Conservation (phyloP, 768 basidiomycete genomes). For the Mycena maculata region DNA sequence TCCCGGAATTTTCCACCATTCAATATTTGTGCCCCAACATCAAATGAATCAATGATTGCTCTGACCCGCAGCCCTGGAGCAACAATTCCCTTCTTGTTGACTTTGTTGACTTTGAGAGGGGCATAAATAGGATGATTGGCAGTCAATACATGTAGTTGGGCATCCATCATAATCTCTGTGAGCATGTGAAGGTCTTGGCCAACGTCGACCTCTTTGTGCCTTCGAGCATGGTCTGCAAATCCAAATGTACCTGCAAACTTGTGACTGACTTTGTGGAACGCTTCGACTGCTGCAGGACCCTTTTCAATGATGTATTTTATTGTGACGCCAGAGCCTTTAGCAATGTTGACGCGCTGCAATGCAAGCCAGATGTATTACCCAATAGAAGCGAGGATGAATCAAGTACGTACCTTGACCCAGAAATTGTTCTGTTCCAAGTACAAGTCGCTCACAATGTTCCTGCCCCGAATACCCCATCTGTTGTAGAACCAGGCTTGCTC, state of each 20-base stretch:
- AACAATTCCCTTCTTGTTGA: conserved; percentile 12
- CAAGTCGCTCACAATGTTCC: conserved; percentile 43
- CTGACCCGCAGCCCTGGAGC: conserved; percentile 3
- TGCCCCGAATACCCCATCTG: conserved; percentile 38
- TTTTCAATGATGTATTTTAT: conserved; percentile 17
- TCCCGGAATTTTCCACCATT: conserved; percentile 37
- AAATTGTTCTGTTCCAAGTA: conserved; percentile 47
- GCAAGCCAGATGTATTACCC: not conserved
- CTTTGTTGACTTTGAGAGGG: conserved; percentile 18
- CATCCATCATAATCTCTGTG: conserved; percentile 17
- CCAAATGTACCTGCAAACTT: conserved; percentile 14
- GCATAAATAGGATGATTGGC: conserved; percentile 6
- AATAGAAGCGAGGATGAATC: conserved; percentile 3
- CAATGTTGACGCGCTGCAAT: conserved; percentile 9
- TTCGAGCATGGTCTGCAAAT: conserved; percentile 33
- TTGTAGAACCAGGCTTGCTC: conserved; percentile 45
- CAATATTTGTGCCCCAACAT: conserved; percentile 33
- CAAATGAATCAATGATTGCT: conserved; percentile 35
- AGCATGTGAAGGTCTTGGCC: conserved; percentile 31
- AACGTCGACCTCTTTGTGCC: conserved; percentile 38
- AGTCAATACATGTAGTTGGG: conserved; percentile 6
- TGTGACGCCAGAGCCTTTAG: conserved; percentile 7
- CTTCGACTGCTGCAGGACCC: conserved; percentile 17
- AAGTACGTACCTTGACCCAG: conserved; percentile 36
- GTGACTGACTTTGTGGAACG: conserved; percentile 16